phyloP scores from a whole-genome alignment of 2,329 filamentous ascomycete species.

The Cercospora zeae-maydis region DNA sequence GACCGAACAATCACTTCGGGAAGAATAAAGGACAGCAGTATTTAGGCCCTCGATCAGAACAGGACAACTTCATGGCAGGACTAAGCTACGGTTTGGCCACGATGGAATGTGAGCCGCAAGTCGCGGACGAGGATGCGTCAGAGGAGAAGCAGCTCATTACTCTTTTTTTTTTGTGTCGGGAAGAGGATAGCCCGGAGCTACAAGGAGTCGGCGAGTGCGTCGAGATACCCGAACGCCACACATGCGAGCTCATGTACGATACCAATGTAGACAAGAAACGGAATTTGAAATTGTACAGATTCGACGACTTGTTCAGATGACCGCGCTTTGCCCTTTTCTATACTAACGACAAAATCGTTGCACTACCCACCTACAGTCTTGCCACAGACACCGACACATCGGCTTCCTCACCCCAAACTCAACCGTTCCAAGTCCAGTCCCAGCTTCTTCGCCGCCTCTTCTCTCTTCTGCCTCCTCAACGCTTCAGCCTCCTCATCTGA shows the following conservation, averaged over 20 bases:
- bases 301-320: not conserved
- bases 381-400: not conserved
- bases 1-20: not conserved
- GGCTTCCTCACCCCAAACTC: not conserved
- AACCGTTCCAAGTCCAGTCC: not conserved
- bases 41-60: not conserved
- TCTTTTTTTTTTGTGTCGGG: not conserved
- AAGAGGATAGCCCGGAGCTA: not conserved
- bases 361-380: not conserved
- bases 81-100: not conserved
- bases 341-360: not conserved
- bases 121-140: not conserved
- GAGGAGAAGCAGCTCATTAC: not conserved
- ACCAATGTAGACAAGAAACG: not conserved
- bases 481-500: constrained; percentile 63
- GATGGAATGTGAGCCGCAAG: not conserved
- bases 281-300: not conserved
- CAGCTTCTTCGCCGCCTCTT: constrained; percentile 38
- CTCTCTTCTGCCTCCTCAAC: constrained; percentile 62
- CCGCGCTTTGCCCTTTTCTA: not conserved
- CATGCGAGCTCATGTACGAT: not conserved
- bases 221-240: not conserved
- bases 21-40: not conserved
- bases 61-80: not conserved
- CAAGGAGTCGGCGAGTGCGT: not conserved